phyloP scores from a whole-genome alignment of 441 rosid genomes.

The Populus hybrid region DNA sequence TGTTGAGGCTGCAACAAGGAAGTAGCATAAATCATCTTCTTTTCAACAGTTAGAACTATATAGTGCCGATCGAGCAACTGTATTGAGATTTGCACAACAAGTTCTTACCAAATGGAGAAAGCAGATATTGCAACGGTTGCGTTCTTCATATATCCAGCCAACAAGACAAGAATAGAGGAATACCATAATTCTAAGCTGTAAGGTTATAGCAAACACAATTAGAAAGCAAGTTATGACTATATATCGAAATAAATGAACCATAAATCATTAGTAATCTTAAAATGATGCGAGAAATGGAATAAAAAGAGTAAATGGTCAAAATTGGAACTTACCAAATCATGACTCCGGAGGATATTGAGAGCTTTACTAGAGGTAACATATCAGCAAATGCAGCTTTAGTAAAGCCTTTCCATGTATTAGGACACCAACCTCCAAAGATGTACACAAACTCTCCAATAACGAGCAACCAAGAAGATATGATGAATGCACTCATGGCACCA shows the following conservation, averaged over 20 bases:
- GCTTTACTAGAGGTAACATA: conserved; percentile 51
- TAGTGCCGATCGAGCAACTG: neutral
- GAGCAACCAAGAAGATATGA: conserved; percentile 37
- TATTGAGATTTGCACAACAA: neutral
- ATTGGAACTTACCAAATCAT: conserved; percentile 53
- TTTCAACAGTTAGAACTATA: neutral
- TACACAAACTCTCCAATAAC: conserved; percentile 50
- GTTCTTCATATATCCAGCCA: conserved; percentile 54
- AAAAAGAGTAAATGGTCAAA: neutral
- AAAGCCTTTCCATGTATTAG: conserved; percentile 67
- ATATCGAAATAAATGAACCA: neutral
- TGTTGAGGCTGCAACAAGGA: conserved; percentile 39
- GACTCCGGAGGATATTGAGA: conserved; percentile 64
- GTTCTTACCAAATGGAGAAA: conserved; percentile 55
- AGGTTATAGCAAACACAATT: neutral
- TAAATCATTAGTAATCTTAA: too few relatives aligned
- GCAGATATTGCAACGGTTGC: conserved; percentile 47
- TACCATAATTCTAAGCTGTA: conserved; percentile 67
- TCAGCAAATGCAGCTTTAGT: conserved; percentile 45
- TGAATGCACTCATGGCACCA: conserved; percentile 63
- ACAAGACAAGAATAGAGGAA: conserved; percentile 39
- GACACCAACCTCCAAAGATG: conserved; percentile 67
- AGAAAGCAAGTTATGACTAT: neutral
- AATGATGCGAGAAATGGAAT: neutral
- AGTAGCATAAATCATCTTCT: neutral